Conservation (phyloP, 345 rosid species). For the Cochlearia excelsa region DNA sequence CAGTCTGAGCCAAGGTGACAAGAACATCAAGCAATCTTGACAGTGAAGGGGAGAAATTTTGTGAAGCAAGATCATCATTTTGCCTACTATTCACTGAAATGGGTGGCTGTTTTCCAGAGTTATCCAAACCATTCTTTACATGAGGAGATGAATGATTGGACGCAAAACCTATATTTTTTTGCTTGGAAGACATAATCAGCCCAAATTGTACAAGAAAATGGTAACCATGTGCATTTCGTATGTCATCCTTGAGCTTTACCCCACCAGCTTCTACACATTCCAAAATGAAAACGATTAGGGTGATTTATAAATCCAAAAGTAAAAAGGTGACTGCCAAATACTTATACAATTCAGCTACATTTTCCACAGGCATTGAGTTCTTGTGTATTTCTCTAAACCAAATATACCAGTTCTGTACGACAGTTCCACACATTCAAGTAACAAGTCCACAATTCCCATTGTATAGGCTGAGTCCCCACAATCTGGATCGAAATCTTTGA, state of each 20-base stretch:
- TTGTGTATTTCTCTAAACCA: constrained; percentile 2
- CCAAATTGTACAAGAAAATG: constrained; percentile 99
- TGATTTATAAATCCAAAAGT: constrained; percentile 11
- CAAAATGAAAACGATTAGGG: constrained; percentile 35
- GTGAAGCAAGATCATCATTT: constrained; percentile 46
- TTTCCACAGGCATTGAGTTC: constrained; percentile 23
- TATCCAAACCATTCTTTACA: constrained; percentile 35
- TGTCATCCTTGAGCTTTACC: constrained; percentile 89
- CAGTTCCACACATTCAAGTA: constrained; percentile 97
- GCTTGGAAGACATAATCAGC: constrained; percentile 64
- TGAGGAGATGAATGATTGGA: constrained; percentile 39
- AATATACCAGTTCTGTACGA: constrained; percentile 90
- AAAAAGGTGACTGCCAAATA: constrained; percentile 2
- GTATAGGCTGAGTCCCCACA: constrained; percentile 93
- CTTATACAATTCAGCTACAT: constrained; percentile 6
- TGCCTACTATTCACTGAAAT: constrained; percentile 20
- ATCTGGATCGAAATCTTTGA: constrained; percentile 85
- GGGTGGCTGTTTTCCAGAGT: constrained; percentile 29
- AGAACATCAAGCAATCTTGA: constrained; percentile 95
- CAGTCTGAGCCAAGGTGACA: constrained; percentile 86
- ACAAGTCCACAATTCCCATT: constrained; percentile 94
- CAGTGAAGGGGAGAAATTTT: constrained; percentile 72
- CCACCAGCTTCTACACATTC: constrained; percentile 82
- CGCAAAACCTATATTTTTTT: constrained; percentile 43
- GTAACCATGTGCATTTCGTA: constrained; percentile 98